Base-by-base conservation (phyloP, 352 stramenopile genomes). In the Pythium diclinum region DNA sequence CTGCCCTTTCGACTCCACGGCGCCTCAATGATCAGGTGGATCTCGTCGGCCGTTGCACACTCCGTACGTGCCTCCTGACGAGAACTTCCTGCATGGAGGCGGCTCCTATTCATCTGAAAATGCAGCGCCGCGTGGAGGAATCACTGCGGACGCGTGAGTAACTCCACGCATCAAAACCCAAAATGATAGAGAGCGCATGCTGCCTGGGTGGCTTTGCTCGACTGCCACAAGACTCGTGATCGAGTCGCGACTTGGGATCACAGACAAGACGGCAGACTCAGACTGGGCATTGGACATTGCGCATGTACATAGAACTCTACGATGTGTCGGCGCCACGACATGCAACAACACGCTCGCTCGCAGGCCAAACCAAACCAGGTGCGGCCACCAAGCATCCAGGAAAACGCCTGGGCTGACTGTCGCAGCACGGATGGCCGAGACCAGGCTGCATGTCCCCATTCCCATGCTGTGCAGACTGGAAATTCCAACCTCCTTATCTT, bases 11-110 rank as follows among this genome's bases (percentile, higher is more conserved):
- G 44, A 51, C 44, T 23, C 6, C 44, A 51, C 44, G 44, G 44
- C 44, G 30, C n/a, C 44, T 51, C 44, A 51, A 51, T 51, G n/a
- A 51, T 51, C 44, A 30, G n/a, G 44, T 30, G 44, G 44, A 28
- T 28, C 44, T 30, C 9, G n/a, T 28, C 17, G 40, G n/a, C 44
- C n/a, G 44, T 51, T 51, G 44, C 44, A 51, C 44, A 51, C 44
- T 9, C 44, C 3, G 44, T 23, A 16, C 36, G n/a, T 25, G 44
- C 44, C 44, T n/a, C 28, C 44, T 51, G 44, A 51, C 44, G 1
- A 19, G 17, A 28, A 10, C 19, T 21, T 21, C 14, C 17, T 51
- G 44, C 30, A 10, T 51, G n/a, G 19, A 30, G 2, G 21, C 44
- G 21, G 44, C 44, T 30, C 19, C 44, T 9, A 16, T 21, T 42